Base-by-base conservation (phyloP, 192 early-diverging fungal genomes). In the Mortierella antarctica region DNA sequence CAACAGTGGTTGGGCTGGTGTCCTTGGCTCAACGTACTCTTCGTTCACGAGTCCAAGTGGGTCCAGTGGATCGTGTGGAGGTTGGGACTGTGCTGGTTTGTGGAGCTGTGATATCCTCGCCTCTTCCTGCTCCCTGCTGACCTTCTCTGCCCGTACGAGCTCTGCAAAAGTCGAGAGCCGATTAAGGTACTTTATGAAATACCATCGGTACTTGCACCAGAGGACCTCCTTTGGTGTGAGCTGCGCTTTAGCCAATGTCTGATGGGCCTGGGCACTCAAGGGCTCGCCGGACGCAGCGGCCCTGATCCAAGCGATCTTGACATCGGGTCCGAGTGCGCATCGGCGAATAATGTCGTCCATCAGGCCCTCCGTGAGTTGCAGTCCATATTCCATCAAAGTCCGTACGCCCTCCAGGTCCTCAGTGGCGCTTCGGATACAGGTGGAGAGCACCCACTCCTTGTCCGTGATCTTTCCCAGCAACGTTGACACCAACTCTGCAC, bases 111-210 rank as follows among this genome's bases (percentile, higher is more conserved):
- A 17, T n/a, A 47, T n/a, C 47, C 46, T 71, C 1, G 39, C 67
- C 18, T 75, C 82, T 11, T 67, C 64, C 10, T 13, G 55, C 42
- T 44, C 62, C 14, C 70, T 59, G 6, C 14, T 50, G 5, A 67
- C 71, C 52, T 55, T 83, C 61, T 79, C 82, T 2, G 62, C 72
- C 11, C 20, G 40, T 0, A 62, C 55, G 21, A 94, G 88, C 41
- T 88, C 89, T 6, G 83, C 78, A 81, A 87, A 89, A 0, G 92
- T 92, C 6, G 83, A 84, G 48, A 95, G 65, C 21, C 91, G 81
- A 67, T 92, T 90, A 4, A 91, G 61, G 53, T 91, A 91, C 23
- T 91, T 83, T 10, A 93, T 68, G 8, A 91, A 78, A 47, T 84
- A 86, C 65, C 83, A 75, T 7, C 92, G 83, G 55, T 82, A 86